A percentile compares a stretch with the other conserved stretches of the same genome.
phyloP scores from a whole-genome alignment of 1,139 yeast species.

The Taphrina betulina region DNA sequence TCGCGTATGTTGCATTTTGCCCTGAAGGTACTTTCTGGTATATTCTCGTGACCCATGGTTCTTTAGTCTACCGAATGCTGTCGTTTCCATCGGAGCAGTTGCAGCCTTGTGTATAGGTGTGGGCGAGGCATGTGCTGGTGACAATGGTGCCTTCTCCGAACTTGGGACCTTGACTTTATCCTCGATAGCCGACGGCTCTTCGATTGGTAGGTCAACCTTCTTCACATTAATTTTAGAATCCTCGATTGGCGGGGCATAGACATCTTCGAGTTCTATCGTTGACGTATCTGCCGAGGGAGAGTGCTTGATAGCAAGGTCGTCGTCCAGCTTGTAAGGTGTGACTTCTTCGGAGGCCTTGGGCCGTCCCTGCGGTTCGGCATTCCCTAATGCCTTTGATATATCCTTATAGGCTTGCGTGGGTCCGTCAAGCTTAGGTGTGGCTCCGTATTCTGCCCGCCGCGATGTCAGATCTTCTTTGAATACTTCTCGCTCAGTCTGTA shows the following conservation, averaged over 20 bases:
- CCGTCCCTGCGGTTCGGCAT: neutral
- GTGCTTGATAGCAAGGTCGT: neutral
- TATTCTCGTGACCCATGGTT: constrained; percentile 6
- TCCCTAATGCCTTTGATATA: constrained; percentile 16
- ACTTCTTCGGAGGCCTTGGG: neutral
- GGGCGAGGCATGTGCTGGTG: no score
- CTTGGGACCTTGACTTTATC: neutral
- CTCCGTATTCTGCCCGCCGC: constrained; percentile 31
- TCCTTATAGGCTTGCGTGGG: constrained; percentile 26
- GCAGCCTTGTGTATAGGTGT: neutral
- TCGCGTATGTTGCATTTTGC: constrained; percentile 22
- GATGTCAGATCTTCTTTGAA: constrained; percentile 20
- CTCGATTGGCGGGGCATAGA: constrained; percentile 19
- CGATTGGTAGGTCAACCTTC: constrained; percentile 1
- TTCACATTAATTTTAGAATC: constrained; percentile 5
- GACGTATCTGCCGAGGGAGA: neutral
- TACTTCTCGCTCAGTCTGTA: constrained; percentile 17
- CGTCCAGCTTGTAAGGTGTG: constrained; percentile 8
- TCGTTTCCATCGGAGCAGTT: neutral
- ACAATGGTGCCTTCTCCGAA: neutral
- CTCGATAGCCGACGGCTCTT: neutral
- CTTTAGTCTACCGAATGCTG: neutral
- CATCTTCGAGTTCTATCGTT: constrained; percentile 13
- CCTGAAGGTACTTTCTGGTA: constrained; percentile 24
- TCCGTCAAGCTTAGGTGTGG: constrained; percentile 22